Evolutionary conservation across 805 yeast species (phyloP), one percentile per base, ranked within the genome.

Genomic region (Ascoidea tarda): DNA sequence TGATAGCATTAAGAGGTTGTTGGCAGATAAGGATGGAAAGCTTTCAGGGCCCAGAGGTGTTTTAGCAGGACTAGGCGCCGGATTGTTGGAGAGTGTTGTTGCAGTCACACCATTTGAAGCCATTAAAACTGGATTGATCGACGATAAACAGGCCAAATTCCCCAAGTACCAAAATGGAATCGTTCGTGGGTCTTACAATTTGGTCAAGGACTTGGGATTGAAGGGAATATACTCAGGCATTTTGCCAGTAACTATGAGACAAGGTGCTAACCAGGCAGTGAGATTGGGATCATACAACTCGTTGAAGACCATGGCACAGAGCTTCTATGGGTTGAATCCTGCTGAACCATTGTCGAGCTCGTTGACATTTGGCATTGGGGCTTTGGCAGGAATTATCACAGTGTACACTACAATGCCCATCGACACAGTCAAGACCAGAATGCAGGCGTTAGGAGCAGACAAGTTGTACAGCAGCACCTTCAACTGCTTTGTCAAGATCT

Each of bases 41-140:
- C 69, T 93, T 50, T 81, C 93, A 44, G 96, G 96, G 4, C 82
- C 93, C 6, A 69, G 96, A 62, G 98, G 98, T 59, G 95, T 90
- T 5, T 55, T 91, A 38, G 99, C 99, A 1, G 99, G 99, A n/a
- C 72, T 93, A 48, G 97, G 98, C 49, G 99, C 99, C 2, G 99
- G 99, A 45, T 76, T 90, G 48, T 68, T 91, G 55, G 99, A 91
- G 65, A 84, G 95, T 53, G 84, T 89, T 32, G 74, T 90, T 48
- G 98, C 98, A 0, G 96, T 93, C 49, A 91, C 99, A 0, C 99
- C 99, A 2, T 89, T 90, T 53, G 99, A 91, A 67, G 95, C 96
- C 44, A 87, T 91, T 68, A 91, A 91, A 65, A 91, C 98, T 0
- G 96, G 95, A 0, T 75, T 90, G 68, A 93, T 91, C 59, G 99